These are phyloP conservation scores for Entomortierella beljakovae DNA, from an alignment of 192 early-diverging fungal genomes.

Conservation along the genomic window DNA sequence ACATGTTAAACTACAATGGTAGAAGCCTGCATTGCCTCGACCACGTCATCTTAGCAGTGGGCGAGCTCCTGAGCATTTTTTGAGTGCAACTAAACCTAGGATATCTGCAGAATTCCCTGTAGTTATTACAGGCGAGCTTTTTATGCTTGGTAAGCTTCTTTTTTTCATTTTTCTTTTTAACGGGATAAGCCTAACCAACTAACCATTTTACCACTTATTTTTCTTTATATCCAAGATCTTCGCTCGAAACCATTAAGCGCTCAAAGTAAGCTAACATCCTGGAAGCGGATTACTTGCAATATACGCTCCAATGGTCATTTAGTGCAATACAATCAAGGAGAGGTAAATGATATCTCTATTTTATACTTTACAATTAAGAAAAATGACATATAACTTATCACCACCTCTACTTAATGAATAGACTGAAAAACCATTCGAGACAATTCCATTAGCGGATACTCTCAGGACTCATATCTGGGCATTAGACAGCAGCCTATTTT, in stretches of 20 bases:
- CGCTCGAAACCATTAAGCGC: slow-evolving; percentile 20
- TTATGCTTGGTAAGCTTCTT: slow-evolving; percentile 26
- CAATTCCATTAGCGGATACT: slow-evolving; percentile 42
- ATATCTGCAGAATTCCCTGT: slow-evolving; percentile 32
- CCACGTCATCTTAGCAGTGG: slow-evolving; percentile 34
- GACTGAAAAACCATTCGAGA: slow-evolving; percentile 46
- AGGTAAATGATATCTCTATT: slow-evolving; percentile 12
- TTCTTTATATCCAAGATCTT: slow-evolving; percentile 4
- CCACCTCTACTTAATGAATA: not conserved
- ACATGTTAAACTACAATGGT: not conserved
- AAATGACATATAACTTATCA: too few species aligned
- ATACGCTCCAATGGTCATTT: slow-evolving; percentile 46
- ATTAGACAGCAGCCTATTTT: slow-evolving; percentile 41
- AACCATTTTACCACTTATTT: not conserved
- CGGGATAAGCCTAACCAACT: not conserved
- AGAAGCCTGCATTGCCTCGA: slow-evolving; percentile 32
- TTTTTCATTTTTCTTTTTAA: not conserved
- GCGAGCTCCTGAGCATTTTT: slow-evolving; percentile 9
- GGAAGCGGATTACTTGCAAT: slow-evolving; percentile 42
- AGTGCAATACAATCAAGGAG: slow-evolving; percentile 34
- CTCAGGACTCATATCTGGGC: slow-evolving; percentile 50
- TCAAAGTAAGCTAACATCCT: slow-evolving; percentile 25
- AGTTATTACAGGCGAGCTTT: slow-evolving; percentile 36
- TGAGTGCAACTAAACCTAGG: slow-evolving; percentile 19
- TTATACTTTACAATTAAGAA: not conserved